These are phyloP conservation scores for Diaporthe longicolla DNA, from an alignment of 2,329 filamentous ascomycete genomes.

Conservation along the genomic window DNA sequence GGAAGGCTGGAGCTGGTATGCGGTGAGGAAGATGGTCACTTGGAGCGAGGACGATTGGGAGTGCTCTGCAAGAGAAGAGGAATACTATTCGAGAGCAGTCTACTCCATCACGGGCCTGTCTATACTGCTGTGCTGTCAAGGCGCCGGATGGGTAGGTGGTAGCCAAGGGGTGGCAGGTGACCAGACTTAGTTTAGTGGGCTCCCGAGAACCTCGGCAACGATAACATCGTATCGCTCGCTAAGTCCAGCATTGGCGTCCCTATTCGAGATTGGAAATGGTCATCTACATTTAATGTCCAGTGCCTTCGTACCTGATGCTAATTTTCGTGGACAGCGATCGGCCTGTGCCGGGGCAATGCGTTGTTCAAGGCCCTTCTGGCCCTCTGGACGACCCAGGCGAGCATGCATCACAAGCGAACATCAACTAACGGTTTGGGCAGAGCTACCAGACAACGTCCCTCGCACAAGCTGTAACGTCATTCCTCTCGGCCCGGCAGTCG, in stretches of 20 bases:
- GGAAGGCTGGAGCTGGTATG: background rate
- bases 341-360: background rate
- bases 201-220: conserved; percentile 37
- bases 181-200: conserved; percentile 34
- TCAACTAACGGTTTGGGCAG: background rate
- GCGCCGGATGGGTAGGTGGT: background rate
- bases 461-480: conserved; percentile 17
- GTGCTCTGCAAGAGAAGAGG: background rate
- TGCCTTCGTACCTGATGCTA: background rate
- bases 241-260: background rate
- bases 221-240: conserved; percentile 17
- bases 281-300: background rate
- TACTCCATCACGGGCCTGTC: background rate
- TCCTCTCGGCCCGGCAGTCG: conserved; percentile 14
- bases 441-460: background rate
- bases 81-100: background rate
- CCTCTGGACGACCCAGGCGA: background rate
- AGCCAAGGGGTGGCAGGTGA: conserved; percentile 16
- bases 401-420: background rate
- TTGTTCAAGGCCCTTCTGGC: no score
- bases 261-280: background rate
- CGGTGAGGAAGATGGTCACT: background rate
- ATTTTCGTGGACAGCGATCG: background rate
- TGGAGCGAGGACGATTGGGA: background rate
- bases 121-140: background rate